phyloP scores from a whole-genome alignment of 1,139 yeast genomes.

The Saccharomyces hybrid region DNA sequence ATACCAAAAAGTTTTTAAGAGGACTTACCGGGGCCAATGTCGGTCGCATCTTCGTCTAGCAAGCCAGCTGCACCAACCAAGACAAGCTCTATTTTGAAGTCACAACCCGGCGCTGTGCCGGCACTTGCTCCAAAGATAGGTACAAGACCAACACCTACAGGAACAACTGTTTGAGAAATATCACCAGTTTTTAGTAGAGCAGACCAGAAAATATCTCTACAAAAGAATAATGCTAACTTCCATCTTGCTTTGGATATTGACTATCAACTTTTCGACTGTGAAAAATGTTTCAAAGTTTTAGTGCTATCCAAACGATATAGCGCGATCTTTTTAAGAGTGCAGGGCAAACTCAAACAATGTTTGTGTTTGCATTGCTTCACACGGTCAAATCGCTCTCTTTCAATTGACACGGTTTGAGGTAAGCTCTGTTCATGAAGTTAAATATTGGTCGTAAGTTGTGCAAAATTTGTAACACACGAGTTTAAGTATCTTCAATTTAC shows the following conservation, averaged over 20 bases:
- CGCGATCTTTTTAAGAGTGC: neutral
- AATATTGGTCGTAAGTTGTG: no score
- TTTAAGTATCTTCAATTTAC: no score
- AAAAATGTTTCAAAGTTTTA: neutral
- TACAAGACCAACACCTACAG: constrained; percentile 18
- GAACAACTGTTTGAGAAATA: constrained; percentile 5
- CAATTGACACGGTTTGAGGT: no score
- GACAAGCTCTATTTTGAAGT: neutral
- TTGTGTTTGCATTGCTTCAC: neutral
- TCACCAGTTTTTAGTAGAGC: neutral
- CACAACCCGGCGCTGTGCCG: constrained; percentile 8
- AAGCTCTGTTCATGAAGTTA: no score
- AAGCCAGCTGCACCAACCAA: neutral
- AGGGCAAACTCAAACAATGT: neutral
- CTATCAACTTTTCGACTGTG: neutral
- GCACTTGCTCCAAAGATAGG: constrained; percentile 18
- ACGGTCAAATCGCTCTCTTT: no score
- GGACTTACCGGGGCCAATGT: constrained; percentile 3
- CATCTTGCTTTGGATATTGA: neutral
- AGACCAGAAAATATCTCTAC: neutral
- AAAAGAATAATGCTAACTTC: neutral
- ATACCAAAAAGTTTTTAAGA: constrained; percentile 40
- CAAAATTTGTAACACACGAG: no score
- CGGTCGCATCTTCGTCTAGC: neutral
- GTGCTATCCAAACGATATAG: neutral